Base-by-base conservation (phyloP, 2,329 filamentous ascomycete species). In the Fusarium sp. region DNA sequence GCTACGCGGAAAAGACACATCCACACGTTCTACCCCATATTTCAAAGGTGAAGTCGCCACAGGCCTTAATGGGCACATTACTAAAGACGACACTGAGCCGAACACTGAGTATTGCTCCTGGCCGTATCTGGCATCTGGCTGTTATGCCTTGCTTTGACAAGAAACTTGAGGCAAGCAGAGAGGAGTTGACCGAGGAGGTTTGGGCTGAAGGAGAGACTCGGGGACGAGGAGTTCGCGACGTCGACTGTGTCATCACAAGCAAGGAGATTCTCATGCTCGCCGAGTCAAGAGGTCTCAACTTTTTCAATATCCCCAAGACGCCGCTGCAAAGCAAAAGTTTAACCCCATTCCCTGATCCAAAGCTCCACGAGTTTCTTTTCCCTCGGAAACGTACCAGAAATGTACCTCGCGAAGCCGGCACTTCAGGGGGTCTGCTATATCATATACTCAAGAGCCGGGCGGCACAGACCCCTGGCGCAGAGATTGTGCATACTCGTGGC, bases 91-190 rank as follows among this genome's bases (percentile, higher is more conserved):
- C 93, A 1, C 84, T 99, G 39, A 94, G 92, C 81, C 90, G 89
- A 73, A 87, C 85, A 57, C 87, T 95, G 69, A 89, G 89, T 38
- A 90, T 98, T 53, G 82, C 91, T 2, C 92, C 94, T 0, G 90
- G 91, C 70, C 90, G 91, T 74, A 94, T 99, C 79, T 99, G 95
- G 94, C 95, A 98, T 81, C 83, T 98, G 58, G 94, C 95, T 17
- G 87, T 99, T 49, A 99, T 99, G 96, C 96, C 96, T 25, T 99
- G 96, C 81, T 98, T 99, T 81, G 96, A 99, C 81, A 99, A 99
- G 86, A 99, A 99, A 82, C 88, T 99, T 33, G 96, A 99, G 83
- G 96, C 96, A 11, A 97, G 94, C 75, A 91, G 96, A 58, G 92
- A 94, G 80, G 96, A 99, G 81, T 88, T 99, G 42, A 98, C 95